Base-by-base conservation (phyloP, 208 protist species). In the Wallacemonas sp. region DNA sequence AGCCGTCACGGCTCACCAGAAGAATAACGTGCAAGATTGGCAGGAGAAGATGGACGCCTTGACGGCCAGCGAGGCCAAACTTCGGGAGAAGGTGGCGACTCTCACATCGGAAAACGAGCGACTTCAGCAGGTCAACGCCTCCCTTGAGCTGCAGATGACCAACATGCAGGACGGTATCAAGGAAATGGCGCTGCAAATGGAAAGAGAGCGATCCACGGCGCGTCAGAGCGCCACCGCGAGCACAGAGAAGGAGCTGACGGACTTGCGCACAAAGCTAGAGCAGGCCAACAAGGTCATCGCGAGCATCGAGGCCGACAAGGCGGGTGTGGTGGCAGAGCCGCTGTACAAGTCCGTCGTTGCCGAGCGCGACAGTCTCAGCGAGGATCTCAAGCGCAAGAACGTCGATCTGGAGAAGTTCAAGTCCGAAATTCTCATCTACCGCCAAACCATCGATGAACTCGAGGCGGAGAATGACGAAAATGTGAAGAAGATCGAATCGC, bases 81-180 rank as follows among this genome's bases (percentile, higher is more conserved):
- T 93, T 62, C 71, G 79, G 4, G 86, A 93, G 52, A 76, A 83
- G 62, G 50, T 73, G 10, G 58, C 45, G 12, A 61, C 63, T 6
- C 70, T 89, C 15, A 75, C 46, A 10, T 27, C 52, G 21, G 85
- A 95, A 54, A 90, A 89, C 71, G 63, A 76, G n/a, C 78, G 84
- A 5, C 71, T 95, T 21, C 55, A 59, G 39, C 73, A 81, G 60
- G 21, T 92, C 15, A 92, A 92, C 71, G 54, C 38, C 21, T 86
- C 86, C 13, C 73, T 95, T 17, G 86, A 95, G 66, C 59, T 60
- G 45, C 85, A 93, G 54, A 91, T 95, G 84, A 74, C 60, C 17
- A 76, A 92, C 63, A 92, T 95, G 85, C 83, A 95, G 71, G 79
- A 81, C 62, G 85, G 89, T 21, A 92, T 95, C 26, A 80, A 81